Conservation (phyloP, 2,329 filamentous ascomycete species). For the Triangularia setosa region DNA sequence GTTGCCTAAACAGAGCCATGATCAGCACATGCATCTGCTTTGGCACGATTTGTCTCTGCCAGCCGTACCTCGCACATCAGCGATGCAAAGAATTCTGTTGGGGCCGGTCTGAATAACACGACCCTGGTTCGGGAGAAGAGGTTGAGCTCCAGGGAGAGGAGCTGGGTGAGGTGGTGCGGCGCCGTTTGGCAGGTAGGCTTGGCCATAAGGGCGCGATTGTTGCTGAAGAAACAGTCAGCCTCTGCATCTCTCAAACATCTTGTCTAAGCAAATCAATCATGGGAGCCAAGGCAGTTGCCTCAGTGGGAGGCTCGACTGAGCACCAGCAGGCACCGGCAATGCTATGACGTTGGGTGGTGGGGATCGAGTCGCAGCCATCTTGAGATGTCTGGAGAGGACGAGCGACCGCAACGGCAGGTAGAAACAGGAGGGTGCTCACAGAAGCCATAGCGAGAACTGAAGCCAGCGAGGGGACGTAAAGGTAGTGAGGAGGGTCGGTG, state of each 20-base stretch:
- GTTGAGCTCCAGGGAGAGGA: conserved; percentile 56
- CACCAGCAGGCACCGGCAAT: background rate
- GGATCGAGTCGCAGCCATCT: conserved; percentile 5
- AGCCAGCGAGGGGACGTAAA: conserved; percentile 1
- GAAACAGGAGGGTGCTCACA: conserved; percentile 21
- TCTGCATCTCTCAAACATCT: background rate
- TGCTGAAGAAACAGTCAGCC: conserved; percentile 7
- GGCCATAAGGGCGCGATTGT: conserved; percentile 42
- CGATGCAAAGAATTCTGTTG: conserved; percentile 65
- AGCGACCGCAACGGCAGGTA: conserved; percentile 10
- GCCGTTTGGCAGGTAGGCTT: conserved; percentile 62
- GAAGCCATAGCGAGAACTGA: conserved; percentile 25
- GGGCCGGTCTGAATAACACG: conserved; percentile 63
- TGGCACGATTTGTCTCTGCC: background rate
- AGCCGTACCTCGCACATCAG: conserved; percentile 64
- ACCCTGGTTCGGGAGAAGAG: conserved; percentile 64
- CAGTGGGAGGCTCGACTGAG: background rate
- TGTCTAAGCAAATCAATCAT: background rate
- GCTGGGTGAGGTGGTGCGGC: conserved; percentile 41
- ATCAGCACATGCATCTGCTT: conserved; percentile 12
- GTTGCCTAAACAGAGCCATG: conserved; percentile 63
- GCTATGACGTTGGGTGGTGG: conserved; percentile 13
- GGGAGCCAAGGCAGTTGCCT: background rate
- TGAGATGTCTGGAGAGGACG: conserved; percentile 11
- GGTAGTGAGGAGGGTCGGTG: background rate